phyloP scores from a whole-genome alignment of 208 protist species.

The Trypanosoma cruzi region DNA sequence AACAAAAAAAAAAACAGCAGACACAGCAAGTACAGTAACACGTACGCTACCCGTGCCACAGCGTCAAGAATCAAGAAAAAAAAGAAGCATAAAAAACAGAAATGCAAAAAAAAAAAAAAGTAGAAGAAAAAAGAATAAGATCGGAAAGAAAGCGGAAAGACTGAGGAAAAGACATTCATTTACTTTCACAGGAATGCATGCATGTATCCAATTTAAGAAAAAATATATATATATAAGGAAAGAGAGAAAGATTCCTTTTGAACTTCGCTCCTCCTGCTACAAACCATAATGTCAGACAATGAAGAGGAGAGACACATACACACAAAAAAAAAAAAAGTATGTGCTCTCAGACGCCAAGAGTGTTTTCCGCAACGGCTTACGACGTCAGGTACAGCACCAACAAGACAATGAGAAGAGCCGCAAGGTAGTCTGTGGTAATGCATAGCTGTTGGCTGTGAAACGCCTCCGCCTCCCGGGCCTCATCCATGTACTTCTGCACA shows the following conservation, averaged over 20 bases:
- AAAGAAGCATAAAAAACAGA: conserved; percentile 12
- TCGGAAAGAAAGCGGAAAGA: no score
- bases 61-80: neutral
- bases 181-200: neutral
- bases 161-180: no score
- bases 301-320: neutral
- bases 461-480: conserved; percentile 37
- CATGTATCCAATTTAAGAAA: no score
- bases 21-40: no score
- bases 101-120: conserved; percentile 14
- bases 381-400: conserved; percentile 54
- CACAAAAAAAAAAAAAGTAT: neutral
- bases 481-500: conserved; percentile 37
- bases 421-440: conserved; percentile 66
- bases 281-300: neutral
- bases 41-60: no score
- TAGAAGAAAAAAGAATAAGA: conserved; percentile 23
- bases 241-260: neutral
- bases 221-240: neutral
- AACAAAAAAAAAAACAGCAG: neutral
- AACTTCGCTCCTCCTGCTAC: neutral
- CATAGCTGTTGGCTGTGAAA: conserved; percentile 60
- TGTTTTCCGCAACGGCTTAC: neutral
- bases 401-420: conserved; percentile 51
- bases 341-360: neutral